These are phyloP conservation scores for Lodderomyces beijingensis DNA, from an alignment of 1,139 yeast genomes.

Conservation along the genomic window DNA sequence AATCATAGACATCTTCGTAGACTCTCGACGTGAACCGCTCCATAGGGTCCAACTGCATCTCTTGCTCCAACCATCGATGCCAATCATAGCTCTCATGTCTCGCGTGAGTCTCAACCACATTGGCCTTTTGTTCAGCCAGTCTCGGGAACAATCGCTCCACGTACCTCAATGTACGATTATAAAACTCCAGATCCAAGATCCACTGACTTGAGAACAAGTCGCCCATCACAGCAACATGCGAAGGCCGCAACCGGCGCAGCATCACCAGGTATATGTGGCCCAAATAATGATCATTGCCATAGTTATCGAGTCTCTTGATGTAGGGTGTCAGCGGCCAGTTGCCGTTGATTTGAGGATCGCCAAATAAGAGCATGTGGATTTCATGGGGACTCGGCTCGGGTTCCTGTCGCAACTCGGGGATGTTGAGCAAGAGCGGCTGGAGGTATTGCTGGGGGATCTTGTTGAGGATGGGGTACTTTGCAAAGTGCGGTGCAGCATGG, in stretches of 20 bases:
- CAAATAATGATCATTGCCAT: slow-evolving; percentile 81
- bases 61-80: slow-evolving; percentile 41
- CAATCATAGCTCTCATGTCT: slow-evolving; percentile 54
- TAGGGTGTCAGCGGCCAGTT: slow-evolving; percentile 69
- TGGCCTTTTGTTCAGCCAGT: slow-evolving; percentile 45
- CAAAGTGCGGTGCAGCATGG: slow-evolving; percentile 9
- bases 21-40: slow-evolving; percentile 47
- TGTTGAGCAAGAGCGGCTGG: slow-evolving; percentile 26
- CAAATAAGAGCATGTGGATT: slow-evolving; percentile 71
- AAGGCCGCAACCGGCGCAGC: slow-evolving; percentile 61
- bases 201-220: slow-evolving; percentile 94
- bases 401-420: slow-evolving; percentile 19
- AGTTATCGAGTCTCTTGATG: slow-evolving; percentile 73
- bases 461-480: slow-evolving; percentile 19
- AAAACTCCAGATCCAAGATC: slow-evolving; percentile 85
- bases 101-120: slow-evolving; percentile 42
- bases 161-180: slow-evolving; percentile 69
- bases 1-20: slow-evolving; percentile 59
- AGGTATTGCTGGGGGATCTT: slow-evolving; percentile 18
- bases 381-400: slow-evolving; percentile 40
- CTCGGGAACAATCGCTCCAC: slow-evolving; percentile 60
- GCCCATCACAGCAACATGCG: slow-evolving; percentile 86
- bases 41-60: slow-evolving; percentile 34
- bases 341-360: slow-evolving; percentile 96
- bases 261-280: slow-evolving; percentile 76